Conservation (phyloP, 1,284 basidiomycete species). For the Leccinum pallidistipes region DNA sequence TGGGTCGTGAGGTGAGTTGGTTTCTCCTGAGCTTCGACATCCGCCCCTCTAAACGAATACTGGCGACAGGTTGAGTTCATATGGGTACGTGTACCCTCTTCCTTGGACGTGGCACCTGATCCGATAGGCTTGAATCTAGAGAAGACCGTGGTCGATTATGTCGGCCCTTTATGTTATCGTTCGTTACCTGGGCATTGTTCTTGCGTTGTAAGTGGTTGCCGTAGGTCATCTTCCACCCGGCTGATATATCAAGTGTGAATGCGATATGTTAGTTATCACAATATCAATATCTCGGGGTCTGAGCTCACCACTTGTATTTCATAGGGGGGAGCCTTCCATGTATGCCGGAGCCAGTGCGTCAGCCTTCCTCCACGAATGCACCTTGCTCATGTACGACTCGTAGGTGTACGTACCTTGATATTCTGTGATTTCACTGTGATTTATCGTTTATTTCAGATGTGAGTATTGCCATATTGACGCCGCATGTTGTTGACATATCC, state of each 20-base stretch:
- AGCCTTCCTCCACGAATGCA: not conserved
- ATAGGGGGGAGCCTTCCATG: conserved; percentile 1
- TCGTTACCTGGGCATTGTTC: conserved; percentile 7
- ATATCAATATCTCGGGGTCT: not conserved
- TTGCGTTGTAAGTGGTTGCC: conserved; percentile 6
- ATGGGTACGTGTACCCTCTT: conserved; percentile 4
- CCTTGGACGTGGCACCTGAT: not conserved
- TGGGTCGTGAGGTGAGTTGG: conserved; percentile 7
- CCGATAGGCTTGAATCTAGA: not conserved
- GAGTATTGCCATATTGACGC: not conserved
- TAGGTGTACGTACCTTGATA: conserved; percentile 4
- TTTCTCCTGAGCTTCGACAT: not conserved
- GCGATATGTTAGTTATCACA: not conserved
- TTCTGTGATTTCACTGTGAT: not conserved
- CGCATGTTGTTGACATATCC: not conserved
- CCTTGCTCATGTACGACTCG: not conserved
- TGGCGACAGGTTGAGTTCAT: conserved; percentile 6
- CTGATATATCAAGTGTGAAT: conserved; percentile 3
- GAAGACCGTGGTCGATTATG: conserved; percentile 7
- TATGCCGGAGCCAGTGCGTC: conserved; percentile 5
- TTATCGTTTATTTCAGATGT: conserved; percentile 4
- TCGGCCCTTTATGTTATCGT: conserved; percentile 8
- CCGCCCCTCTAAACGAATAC: not conserved
- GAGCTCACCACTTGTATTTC: not conserved
- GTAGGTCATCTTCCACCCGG: not conserved